Evolutionary conservation across 306 rosid species (phyloP), one percentile per base, ranked within the genome.

Genomic region (Acacia crassicarpa): DNA sequence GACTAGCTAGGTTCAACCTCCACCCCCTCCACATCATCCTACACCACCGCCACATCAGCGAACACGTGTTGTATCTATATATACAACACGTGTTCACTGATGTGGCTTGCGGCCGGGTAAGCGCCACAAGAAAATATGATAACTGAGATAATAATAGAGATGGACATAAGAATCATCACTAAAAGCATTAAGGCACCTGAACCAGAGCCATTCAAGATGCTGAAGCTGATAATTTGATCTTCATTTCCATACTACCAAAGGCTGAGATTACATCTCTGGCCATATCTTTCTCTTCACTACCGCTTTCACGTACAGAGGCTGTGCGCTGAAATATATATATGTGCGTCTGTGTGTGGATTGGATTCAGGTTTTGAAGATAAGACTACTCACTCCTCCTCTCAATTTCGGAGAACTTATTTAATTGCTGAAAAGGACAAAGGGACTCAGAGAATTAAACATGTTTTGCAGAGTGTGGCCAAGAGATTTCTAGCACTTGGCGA

Each of bases 81-180:
- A 4, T 33, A 32, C 35, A 33, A 33, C 35, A 33, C 35, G 38
- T 33, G 38, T 33, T 33, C 38, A 4, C 38, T 33, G 38, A 33
- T 33, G 38, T 33, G 7, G 77, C 40, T 83, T 53, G 38, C 67
- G 23, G 61, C n/a, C n/a, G 10, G 61, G 23, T 6, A 20, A 66
- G 67, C 3, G n/a, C 75, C 81, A 8, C 91, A 87, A 9, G 87
- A 70, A 85, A 89, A 84, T 46, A 89, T 67, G 77, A 89, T 11
- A 72, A 85, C 80, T 13, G 89, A 79, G 43, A 85, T 41, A 8
- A 4, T 33, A 33, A 89, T 11, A 0, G 79, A 82, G 67, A 87
- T 69, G 30, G 91, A 89, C 4, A 85, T 1, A 73, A 83, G 14
- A 22, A 85, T 43, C 63, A 82, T 61, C 46, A 83, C 67, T 9